Evolutionary conservation across 139 green algal species (phyloP).

Genomic region (Zygnema cylindricum): DNA sequence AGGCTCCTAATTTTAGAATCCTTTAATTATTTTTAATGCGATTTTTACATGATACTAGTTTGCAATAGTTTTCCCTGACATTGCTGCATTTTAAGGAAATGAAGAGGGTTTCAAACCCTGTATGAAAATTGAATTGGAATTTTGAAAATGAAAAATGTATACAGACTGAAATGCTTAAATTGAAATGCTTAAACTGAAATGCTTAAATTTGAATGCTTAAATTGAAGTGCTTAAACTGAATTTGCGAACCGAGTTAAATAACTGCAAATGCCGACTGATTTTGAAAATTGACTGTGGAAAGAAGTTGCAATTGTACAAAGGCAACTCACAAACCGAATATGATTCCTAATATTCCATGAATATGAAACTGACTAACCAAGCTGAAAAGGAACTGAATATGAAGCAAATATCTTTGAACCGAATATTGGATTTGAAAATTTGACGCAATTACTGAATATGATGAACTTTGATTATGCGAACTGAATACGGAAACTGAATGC

Average conservation of each 20-base stretch:
- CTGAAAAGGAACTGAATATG: background rate
- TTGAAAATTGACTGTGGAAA: background rate
- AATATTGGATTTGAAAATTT: background rate
- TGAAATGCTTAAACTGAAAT: background rate
- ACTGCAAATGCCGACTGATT: background rate
- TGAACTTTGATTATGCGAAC: background rate
- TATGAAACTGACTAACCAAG: background rate
- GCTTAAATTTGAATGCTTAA: background rate
- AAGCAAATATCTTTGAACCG: background rate
- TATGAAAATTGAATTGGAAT: conserved; percentile 4
- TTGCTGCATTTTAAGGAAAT: background rate
- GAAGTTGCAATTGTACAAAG: background rate
- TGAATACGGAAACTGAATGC: background rate
- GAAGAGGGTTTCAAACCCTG: background rate
- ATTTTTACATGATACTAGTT: too few relatives aligned
- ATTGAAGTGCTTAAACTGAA: background rate
- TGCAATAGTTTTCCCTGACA: background rate
- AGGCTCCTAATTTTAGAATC: too few relatives aligned
- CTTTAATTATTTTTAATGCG: too few relatives aligned
- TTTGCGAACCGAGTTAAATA: background rate
- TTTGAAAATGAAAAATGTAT: too few relatives aligned
- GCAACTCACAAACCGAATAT: too few relatives aligned
- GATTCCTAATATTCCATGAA: background rate
- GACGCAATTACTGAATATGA: background rate
- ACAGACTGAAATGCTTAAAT: too few relatives aligned